phyloP scores from a whole-genome alignment of 306 rosid genomes.

The Dryas drummondii region DNA sequence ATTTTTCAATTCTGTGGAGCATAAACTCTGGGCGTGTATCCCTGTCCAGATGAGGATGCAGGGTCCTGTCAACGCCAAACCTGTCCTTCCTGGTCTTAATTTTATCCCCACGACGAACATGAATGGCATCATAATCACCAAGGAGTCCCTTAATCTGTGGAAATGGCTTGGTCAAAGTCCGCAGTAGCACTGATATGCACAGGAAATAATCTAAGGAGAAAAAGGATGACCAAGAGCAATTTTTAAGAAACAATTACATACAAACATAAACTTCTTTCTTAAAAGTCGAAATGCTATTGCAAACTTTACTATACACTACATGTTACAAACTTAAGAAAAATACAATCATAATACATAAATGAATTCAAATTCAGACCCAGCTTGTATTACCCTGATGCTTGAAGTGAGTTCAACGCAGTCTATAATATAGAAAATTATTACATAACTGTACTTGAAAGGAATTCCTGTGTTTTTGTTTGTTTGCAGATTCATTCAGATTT shows the following conservation, averaged over 20 bases:
- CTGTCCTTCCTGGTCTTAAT: constrained; percentile 90
- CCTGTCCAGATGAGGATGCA: constrained; percentile 93
- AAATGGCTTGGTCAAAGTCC: constrained; percentile 23
- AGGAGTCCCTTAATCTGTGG: constrained; percentile 54
- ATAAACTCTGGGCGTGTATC: constrained; percentile 89
- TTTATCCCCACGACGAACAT: constrained; percentile 98
- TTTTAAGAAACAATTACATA: not conserved
- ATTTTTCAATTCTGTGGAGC: constrained; percentile 65
- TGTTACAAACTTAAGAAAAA: not conserved
- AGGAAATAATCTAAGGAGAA: constrained; percentile 1
- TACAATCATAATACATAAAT: not conserved
- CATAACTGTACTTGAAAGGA: not conserved
- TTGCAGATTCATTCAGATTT: not conserved
- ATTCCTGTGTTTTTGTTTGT: not conserved
- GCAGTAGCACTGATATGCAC: not conserved
- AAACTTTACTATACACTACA: not conserved
- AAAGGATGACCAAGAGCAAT: not conserved
- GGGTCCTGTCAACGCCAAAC: constrained; percentile 67
- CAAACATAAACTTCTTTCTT: not conserved
- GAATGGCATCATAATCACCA: constrained; percentile 79
- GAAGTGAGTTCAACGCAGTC: not conserved
- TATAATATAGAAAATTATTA: not conserved
- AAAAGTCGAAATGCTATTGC: not conserved
- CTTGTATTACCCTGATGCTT: not conserved
- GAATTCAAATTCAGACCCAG: not conserved